Base-by-base conservation (phyloP, 1,139 yeast species). In the Kodamaea sp. region DNA sequence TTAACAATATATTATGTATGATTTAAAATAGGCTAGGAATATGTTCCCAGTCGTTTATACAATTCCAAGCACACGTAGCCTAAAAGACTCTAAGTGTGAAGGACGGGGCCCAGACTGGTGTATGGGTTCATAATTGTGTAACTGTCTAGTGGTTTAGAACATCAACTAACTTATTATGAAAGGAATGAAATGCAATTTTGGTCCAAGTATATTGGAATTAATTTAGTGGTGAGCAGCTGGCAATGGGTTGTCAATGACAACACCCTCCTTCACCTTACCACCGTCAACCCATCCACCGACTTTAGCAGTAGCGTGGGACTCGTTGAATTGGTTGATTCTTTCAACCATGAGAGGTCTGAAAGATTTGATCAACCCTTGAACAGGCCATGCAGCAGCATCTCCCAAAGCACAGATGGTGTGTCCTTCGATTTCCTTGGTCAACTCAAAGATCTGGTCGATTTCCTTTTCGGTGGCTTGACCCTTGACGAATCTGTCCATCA, bases 351-450 rank as follows among this genome's bases (percentile, higher is more conserved):
- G 78, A 5, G 95, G 95, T 59, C 87, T 77, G 73, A 86, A 86
- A 49, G 85, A 80, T 57, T 82, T 80, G 50, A 86, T 83, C 49
- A 86, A 75, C 39, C 95, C 95, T 66, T 86, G 95, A 41, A 86
- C 73, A 32, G 95, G 95, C 95, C 95, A 86, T 29, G 94, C 90
- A 41, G 95, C 89, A 26, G 95, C 95, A 61, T 86, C 95, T 43
- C 95, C 95, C 52, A 86, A 72, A 19, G 94, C 95, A 68, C 95
- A 86, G 53, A 86, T 86, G 37, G 95, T 85, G 66, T 86, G 95
- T 34, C 94, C 95, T 64, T 86, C 95, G 49, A 86, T 78, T 59
- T 84, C 87, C 66, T 85, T 83, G 43, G 90, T 80, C 48, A 86
- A 76, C 64, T 86, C 95, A 53, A 73, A 74, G 40, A 87, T 78